Conservation (phyloP, 257 asterid species). For the Solanum commersonii region DNA sequence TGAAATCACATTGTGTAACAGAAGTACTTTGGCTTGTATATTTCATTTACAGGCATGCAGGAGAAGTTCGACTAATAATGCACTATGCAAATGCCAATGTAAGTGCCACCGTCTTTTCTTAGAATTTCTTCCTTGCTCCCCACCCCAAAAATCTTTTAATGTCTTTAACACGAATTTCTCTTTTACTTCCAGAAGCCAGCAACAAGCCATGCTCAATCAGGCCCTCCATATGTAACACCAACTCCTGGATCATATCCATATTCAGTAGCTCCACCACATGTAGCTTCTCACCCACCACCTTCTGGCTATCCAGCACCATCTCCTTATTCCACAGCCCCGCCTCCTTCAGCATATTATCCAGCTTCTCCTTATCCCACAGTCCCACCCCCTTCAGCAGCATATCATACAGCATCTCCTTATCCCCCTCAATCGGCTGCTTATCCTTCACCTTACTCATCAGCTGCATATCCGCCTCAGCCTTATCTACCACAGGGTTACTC, state of each 20-base stretch:
- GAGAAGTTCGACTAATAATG: constrained; percentile 82
- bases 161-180: neutral
- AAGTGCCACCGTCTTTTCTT: constrained; percentile 8
- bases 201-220: constrained; percentile 22
- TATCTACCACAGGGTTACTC: constrained; percentile 19
- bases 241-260: constrained; percentile 11
- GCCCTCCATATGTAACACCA: constrained; percentile 18
- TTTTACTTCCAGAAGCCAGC: constrained; percentile 39
- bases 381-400: constrained; percentile 17
- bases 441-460: constrained; percentile 15
- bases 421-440: constrained; percentile 9
- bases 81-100: constrained; percentile 66
- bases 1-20: neutral
- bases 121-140: neutral
- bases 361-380: constrained; percentile 14
- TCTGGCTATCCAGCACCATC: constrained; percentile 19
- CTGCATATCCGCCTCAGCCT: constrained; percentile 23
- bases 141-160: neutral
- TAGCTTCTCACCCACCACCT: constrained; percentile 13
- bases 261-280: constrained; percentile 21
- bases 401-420: constrained; percentile 14
- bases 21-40: neutral
- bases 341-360: constrained; percentile 16
- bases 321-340: constrained; percentile 22
- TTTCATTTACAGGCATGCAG: constrained; percentile 53